Base-by-base conservation (phyloP, 345 rosid genomes). In the Gossypium sturtianum region DNA sequence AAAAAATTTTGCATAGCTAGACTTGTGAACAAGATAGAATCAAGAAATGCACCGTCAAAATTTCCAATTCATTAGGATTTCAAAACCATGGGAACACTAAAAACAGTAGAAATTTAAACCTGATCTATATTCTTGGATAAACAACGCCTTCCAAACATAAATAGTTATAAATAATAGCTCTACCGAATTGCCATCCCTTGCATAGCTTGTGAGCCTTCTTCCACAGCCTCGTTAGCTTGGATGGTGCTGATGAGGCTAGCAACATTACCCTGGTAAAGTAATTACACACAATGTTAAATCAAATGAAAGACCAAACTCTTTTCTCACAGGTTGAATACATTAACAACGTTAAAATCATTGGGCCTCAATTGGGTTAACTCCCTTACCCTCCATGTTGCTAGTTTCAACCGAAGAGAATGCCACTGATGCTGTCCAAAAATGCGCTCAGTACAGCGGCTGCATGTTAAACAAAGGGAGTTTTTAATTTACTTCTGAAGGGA, bases 151-250 rank as follows among this genome's bases (percentile, higher is more conserved):
- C 38, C 16, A 29, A 70, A 49, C 48, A 57, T 23, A 77, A 71
- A 52, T 73, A 15, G 29, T 48, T 59, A 68, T 43, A 23, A 52
- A 68, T 19, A 56, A 4, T 34, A 60, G 12, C 45, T 45, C 76
- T 85, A 91, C 69, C 90, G 98, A 78, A 82, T 84, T 61, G 59
- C 47, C 80, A 89, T 47, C 27, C 97, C 93, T 83, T 94, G 94
- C 66, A 78, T 80, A 41, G 90, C 82, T 76, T 88, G 97, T 34
- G 97, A 75, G 48, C 87, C 87, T 74, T 96, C 98, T 74, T 96
- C 97, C 1, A 91, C 82, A 66, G 82, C 76, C 93, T 96, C 91
- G 87, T 88, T 93, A 1, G 97, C 89, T 79, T 91, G 92, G 70
- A 93, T 87, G 79, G 99, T 90, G 80, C 71, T 86, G 76, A 96